phyloP scores from a whole-genome alignment of 2,329 filamentous ascomycete species.

The Volutella citrinella region DNA sequence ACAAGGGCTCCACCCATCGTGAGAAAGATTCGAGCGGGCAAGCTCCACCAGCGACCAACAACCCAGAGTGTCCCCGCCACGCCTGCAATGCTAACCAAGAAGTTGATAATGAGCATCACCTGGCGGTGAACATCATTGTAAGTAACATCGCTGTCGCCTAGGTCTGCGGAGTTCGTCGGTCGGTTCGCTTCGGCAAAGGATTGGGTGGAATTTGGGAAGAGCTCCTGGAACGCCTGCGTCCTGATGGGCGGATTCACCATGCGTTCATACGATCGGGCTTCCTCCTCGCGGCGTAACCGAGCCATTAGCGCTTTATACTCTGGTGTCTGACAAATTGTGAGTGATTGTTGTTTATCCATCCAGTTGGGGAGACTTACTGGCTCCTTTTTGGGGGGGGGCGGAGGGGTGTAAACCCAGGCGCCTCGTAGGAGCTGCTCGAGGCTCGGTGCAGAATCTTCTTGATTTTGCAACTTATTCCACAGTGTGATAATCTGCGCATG shows the following conservation, averaged over 20 bases:
- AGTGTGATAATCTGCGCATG: slow-evolving; percentile 67
- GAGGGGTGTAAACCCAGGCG: slow-evolving; percentile 70
- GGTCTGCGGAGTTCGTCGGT: slow-evolving; percentile 42
- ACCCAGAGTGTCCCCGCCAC: slow-evolving; percentile 77
- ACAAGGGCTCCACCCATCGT: slow-evolving; percentile 67
- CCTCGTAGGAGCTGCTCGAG: slow-evolving; percentile 72
- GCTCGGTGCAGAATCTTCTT: slow-evolving; percentile 36
- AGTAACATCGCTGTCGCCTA: slow-evolving; percentile 62
- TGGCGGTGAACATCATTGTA: slow-evolving; percentile 77
- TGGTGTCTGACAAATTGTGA: slow-evolving; percentile 51
- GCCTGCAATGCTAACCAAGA: slow-evolving; percentile 80
- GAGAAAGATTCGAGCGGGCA: slow-evolving; percentile 66
- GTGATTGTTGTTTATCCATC: no score
- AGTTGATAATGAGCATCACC: slow-evolving; percentile 82
- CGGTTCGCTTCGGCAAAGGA: slow-evolving; percentile 55
- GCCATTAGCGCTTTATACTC: slow-evolving; percentile 90
- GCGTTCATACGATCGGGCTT: slow-evolving; percentile 76
- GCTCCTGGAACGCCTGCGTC: slow-evolving; percentile 57
- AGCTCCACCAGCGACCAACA: slow-evolving; percentile 72
- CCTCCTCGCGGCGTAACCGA: slow-evolving; percentile 76
- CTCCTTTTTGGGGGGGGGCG: slow-evolving; percentile 75
- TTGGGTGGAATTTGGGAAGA: slow-evolving; percentile 53
- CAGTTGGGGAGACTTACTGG: slow-evolving; percentile 66
- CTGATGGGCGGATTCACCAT: slow-evolving; percentile 64
- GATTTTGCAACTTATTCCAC: slow-evolving; percentile 48